phyloP scores from a whole-genome alignment of 108 stramenopile genomes.

The Fistulifera solaris region DNA sequence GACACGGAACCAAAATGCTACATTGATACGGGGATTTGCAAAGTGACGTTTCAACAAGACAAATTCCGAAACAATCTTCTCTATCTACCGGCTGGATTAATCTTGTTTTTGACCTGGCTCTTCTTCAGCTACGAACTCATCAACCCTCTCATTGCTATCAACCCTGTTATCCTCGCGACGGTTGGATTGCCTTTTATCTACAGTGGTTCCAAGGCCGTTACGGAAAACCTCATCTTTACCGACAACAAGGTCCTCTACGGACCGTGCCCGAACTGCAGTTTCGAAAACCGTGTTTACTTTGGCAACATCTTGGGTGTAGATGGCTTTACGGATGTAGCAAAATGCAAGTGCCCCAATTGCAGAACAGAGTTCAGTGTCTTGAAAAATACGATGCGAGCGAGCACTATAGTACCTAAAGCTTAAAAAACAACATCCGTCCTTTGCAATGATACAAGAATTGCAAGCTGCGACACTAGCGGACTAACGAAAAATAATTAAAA shows the following conservation, averaged over 20 bases:
- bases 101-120: conserved; percentile 52
- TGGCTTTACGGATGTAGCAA: conserved; percentile 66
- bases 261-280: conserved; percentile 89
- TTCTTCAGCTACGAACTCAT: conserved; percentile 66
- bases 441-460: too few species aligned
- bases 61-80: conserved; percentile 78
- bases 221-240: conserved; percentile 64
- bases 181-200: conserved; percentile 72
- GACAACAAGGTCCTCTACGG: conserved; percentile 79
- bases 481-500: too few species aligned
- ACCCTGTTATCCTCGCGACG: conserved; percentile 66
- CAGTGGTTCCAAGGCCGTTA: conserved; percentile 42
- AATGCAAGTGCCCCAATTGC: conserved; percentile 82
- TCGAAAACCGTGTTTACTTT: conserved; percentile 82
- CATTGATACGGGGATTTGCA: conserved; percentile 95
- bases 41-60: conserved; percentile 77
- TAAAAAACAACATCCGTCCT: too few species aligned
- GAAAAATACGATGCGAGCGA: conserved; percentile 72
- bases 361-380: conserved; percentile 75
- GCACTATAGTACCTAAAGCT: conserved; percentile 25
- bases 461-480: too few species aligned
- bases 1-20: conserved; percentile 91
- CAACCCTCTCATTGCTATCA: conserved; percentile 35
- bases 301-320: conserved; percentile 89
- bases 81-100: conserved; percentile 75